A percentile compares a stretch with the other conserved stretches of the same genome.
Evolutionary conservation across 2,329 filamentous ascomycete species (phyloP).

Genomic region (Fusarium ramigenum): DNA sequence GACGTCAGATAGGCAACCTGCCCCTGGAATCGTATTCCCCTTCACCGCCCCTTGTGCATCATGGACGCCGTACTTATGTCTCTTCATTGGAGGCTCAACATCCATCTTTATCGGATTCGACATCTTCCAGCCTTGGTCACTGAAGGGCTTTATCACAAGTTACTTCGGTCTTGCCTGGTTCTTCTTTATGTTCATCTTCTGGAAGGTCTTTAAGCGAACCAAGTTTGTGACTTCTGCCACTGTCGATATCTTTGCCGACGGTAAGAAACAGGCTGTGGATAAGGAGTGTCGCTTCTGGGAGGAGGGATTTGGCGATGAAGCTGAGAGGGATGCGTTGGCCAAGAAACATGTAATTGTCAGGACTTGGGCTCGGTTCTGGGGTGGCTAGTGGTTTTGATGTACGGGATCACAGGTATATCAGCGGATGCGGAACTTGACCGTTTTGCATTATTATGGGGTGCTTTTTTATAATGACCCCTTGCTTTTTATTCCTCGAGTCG

Average conservation of each 20-base stretch:
- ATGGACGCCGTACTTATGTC: background rate
- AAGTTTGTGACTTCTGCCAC: background rate
- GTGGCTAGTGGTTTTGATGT: background rate
- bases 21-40: background rate
- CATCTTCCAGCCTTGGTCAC: background rate
- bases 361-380: background rate
- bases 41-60: background rate
- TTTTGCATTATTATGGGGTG: fast-evolving
- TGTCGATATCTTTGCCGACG: background rate
- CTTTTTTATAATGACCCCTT: too few relatives aligned
- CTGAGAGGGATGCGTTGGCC: background rate
- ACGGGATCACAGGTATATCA: too few relatives aligned
- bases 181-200: background rate
- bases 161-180: background rate
- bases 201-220: background rate
- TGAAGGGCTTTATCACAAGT: background rate
- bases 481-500: background rate
- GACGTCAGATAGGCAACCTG: background rate
- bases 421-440: background rate
- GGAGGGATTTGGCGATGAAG: background rate
- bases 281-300: background rate
- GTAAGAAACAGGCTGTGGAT: background rate
- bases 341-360: background rate
- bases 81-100: background rate
- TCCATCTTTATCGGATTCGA: background rate